Evolutionary conservation across 305 asterid species (phyloP).

Genomic region (Fraxinus nigra): DNA sequence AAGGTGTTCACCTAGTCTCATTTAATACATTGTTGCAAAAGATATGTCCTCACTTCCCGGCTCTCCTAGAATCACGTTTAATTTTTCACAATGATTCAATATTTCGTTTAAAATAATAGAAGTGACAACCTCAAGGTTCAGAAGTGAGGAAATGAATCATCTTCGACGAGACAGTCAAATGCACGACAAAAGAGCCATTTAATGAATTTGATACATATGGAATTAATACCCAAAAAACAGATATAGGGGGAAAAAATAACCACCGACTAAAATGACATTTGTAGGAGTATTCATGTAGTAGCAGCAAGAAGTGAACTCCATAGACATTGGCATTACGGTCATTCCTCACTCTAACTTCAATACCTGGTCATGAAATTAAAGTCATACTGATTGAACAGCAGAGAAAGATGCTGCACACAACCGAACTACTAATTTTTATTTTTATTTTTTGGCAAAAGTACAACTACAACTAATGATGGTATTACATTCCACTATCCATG

Average conservation of each 20-base stretch:
- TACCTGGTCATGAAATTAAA: not conserved
- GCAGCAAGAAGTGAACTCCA: slow-evolving; percentile 7
- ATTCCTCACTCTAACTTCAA: slow-evolving; percentile 2
- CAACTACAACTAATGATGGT: not conserved
- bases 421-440: not conserved
- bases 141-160: slow-evolving; percentile 8
- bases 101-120: not conserved
- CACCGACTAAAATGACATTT: not conserved
- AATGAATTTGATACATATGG: not conserved
- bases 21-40: not conserved
- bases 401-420: not conserved
- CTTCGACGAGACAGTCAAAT: slow-evolving; percentile 12
- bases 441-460: not conserved
- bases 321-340: slow-evolving; percentile 7
- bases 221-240: not conserved
- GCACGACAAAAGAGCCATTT: not conserved
- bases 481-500: not conserved
- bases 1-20: not conserved
- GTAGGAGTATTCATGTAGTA: not conserved
- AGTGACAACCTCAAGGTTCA: not conserved
- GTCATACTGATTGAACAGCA: not conserved
- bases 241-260: not conserved
- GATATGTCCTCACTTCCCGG: not conserved
- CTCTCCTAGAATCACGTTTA: slow-evolving; percentile 11
- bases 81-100: slow-evolving; percentile 10